phyloP scores from a whole-genome alignment of 345 rosid species.

The rapeseed (Brassica napus) region Da-Ae NC_063450.1:17828501-17829000 shows the following conservation, averaged over 20 bases:
- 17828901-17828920: slow-evolving; percentile 29
- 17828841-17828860: slow-evolving; percentile 34
- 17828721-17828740: background rate
- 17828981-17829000: background rate
- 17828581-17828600: background rate
- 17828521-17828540: background rate
- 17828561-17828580: background rate
- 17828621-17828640: background rate
- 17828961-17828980: background rate
- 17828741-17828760: slow-evolving; percentile 2
- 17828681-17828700: slow-evolving; percentile 9
- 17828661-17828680: slow-evolving; percentile 1
- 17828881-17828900: slow-evolving; percentile 37
- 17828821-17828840: slow-evolving; percentile 31
- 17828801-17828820: slow-evolving; percentile 33
- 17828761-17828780: slow-evolving; percentile 16
- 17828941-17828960: slow-evolving; percentile 30
- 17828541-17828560: background rate
- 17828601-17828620: background rate
- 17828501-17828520: background rate
- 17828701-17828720: slow-evolving; percentile 26
- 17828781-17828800: slow-evolving; percentile 5
- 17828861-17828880: slow-evolving; percentile 32
- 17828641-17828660: background rate
- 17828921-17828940: slow-evolving; percentile 42